Base-by-base conservation (phyloP, 2,329 filamentous ascomycete species). In the Trichoderma semiorbis region DNA sequence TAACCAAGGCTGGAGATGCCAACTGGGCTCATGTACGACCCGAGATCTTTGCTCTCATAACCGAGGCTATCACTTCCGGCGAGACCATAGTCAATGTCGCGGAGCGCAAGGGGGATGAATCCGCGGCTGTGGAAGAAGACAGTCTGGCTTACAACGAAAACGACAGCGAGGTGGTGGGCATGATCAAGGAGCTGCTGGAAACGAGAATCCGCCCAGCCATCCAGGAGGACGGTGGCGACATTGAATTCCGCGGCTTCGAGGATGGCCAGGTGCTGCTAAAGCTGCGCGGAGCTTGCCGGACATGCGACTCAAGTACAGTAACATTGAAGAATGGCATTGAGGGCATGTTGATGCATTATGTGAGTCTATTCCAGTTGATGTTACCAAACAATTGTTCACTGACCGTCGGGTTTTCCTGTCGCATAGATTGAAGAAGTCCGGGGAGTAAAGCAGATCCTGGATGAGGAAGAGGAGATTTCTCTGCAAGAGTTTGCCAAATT, bases 131-230 rank as follows among this genome's bases (percentile, higher is more conserved):
- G 5, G 83, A 84, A 74, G 88, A 89, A 73, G 94, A 97, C 77
- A 92, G 89, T 73, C 84, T 97, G 66, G 89, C 89, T 26, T 97
- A 95, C 81, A 91, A 95, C 77, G 94, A 97, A 79, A 91, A 97
- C 74, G 96, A 99, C 80, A 92, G 91, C 75, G 96, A 99, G 83
- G 93, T 98, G 12, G 92, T 99, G 10, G 92, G 94, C 72, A 98
- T 98, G 96, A 98, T 99, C 83, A 97, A 98, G 84, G 96, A 99
- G 83, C 85, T 99, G 36, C 86, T 99, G 43, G 96, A 99, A 83
- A 99, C 96, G 30, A 88, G 96, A 74, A 97, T 99, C 78, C 88
- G 96, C 57, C 96, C 96, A 0, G 93, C 95, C 1, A 99, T 99
- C 74, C 96, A 98, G 81, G 96, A 98, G 80, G 96, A 99, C 76